Base-by-base conservation (phyloP, 805 yeast genomes). In the Suhomyces pyralidae region DNA sequence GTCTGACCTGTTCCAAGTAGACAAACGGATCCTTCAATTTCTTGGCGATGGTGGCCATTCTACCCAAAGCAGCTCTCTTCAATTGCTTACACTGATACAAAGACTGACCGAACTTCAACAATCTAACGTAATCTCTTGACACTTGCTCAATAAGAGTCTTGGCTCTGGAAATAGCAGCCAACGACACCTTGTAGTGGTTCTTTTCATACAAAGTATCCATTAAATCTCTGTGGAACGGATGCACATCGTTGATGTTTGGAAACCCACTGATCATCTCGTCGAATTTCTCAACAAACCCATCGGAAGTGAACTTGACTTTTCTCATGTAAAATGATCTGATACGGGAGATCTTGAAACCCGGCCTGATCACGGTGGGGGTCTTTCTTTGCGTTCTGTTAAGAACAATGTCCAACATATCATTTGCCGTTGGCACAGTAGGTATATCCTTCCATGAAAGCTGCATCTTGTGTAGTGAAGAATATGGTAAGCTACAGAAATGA, bases 391-490 rank as follows among this genome's bases (percentile, higher is more conserved):
- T 94, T 68, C 97, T 82, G 80, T 94, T 94, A 60, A 94, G 87
- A 57, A 94, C 96, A 58, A 94, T 90, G 74, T 94, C 99, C 83
- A 94, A 80, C 81, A 92, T 80, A 74, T 94, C 98, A 71, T 88
- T 90, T 64, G 96, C 78, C 59, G 85, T 85, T 46, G 98, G 96
- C 59, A 93, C 97, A 48, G 96, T 85, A 20, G 98, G 96, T 69
- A 93, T 94, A 73, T 94, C 98, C 76, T 94, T 93, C 98, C 98
- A 93, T 46, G 97, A 86, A 61, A 93, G 83, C 79, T 93, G 98
- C 99, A 93, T 94, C 46, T 59, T 73, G 52, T 36, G 6, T 26
- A 30, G 20, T 46, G 22, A 22, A n/a, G 46, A 26, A 20, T 15
- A 24, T 44, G 46, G 42, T 38, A 24, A 17, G 42, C 24, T 38